Evolutionary conservation across 2,329 filamentous ascomycete genomes (phyloP), one percentile per base, ranked within the genome.

Genomic region (Venturiaceae sp.): DNA sequence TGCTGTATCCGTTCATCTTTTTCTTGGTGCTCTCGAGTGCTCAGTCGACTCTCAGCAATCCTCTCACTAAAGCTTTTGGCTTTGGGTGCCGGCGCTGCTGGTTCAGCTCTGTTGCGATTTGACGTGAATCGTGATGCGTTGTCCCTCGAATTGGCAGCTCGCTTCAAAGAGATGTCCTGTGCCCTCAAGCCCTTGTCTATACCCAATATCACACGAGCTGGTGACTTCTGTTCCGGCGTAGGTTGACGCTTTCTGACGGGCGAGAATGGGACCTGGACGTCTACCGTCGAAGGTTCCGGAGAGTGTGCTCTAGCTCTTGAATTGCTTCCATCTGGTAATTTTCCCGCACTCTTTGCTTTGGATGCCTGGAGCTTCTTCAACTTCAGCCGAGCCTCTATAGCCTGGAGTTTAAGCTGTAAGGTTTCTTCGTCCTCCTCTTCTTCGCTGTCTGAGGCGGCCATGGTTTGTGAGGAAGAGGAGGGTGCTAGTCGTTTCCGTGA

Each of bases 131-230:
- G 41, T 13, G 58, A 23, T 26, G 30, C 26, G 26, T 41, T 47
- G 50, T 14, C 47, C 46, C 19, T 54, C 58, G 58, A 46, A 37
- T 41, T 52, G 26, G 28, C 32, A 28, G 50, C 34, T 21, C 60
- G 16, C 71, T 89, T 94, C 30, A 97, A 75, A 3, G 92, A 96
- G 33, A 97, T 80, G 65, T 96, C 90, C 60, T 83, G 83, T 1
- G 86, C 91, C 65, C 80, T 87, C 36, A 92, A 75, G 1, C 90
- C 91, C 69, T 95, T 95, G 72, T 96, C 92, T 62, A 97, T 95
- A 5, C 94, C 92, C 16, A 97, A 72, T 19, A 90, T 73, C 14
- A 94, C 82, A 61, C 92, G 81, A 57, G 87, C 87, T 1, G 94
- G 92, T 1, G 92, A 96, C 28, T 80, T 83, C 36, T 84, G 85